phyloP scores from a whole-genome alignment of 371 early-diverging fungal genomes.

The Fennellomyces sp. region DNA sequence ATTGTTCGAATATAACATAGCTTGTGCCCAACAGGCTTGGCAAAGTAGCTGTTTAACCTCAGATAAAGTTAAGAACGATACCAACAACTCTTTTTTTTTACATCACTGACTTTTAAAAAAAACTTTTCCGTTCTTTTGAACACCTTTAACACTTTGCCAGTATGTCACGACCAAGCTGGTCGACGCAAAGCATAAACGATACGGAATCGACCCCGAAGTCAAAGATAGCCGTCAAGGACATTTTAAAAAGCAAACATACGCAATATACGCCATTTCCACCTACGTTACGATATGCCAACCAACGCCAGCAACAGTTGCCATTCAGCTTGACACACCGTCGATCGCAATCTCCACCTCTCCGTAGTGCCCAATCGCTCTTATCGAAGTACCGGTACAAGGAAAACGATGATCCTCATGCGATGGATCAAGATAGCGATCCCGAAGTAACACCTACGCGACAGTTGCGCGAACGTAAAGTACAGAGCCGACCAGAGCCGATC shows the following conservation, averaged over 20 bases:
- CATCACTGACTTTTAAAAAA: too few relatives aligned
- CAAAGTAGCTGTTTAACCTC: too few relatives aligned
- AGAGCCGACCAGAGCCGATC: not conserved
- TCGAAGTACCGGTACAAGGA: not conserved
- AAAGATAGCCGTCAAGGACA: constrained; percentile 12
- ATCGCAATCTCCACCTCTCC: not conserved
- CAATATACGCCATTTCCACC: constrained; percentile 5
- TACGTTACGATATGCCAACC: constrained; percentile 4
- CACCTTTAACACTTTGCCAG: too few relatives aligned
- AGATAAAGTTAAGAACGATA: too few relatives aligned
- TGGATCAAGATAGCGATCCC: not conserved
- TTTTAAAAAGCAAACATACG: constrained; percentile 1
- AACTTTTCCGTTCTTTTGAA: too few relatives aligned
- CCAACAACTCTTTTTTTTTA: too few relatives aligned
- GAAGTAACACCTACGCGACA: constrained; percentile 1
- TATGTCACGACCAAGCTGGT: too few relatives aligned
- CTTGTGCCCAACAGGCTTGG: too few relatives aligned
- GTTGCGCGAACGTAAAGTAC: constrained; percentile 6
- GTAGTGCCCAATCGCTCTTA: too few relatives aligned
- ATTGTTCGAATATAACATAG: too few relatives aligned
- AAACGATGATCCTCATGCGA: not conserved
- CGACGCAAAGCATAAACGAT: too few relatives aligned
- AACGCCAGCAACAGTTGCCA: constrained; percentile 1
- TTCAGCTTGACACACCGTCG: constrained; percentile 1
- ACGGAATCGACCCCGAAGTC: too few relatives aligned